Evolutionary conservation across 1,139 yeast genomes (phyloP).

Genomic region (Pichia sp.): DNA sequence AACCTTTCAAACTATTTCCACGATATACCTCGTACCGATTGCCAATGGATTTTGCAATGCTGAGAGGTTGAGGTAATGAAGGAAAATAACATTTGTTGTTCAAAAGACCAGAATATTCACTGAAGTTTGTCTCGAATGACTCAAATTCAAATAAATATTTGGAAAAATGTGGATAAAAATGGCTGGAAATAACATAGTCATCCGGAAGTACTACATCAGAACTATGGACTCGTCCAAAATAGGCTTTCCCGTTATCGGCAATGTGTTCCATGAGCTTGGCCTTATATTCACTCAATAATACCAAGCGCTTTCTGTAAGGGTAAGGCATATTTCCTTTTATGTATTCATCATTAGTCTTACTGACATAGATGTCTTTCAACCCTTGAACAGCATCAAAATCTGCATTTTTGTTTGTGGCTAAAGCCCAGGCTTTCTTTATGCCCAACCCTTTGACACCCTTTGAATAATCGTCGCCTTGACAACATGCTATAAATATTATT

Average conservation of each 20-base stretch:
- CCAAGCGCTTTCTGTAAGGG: constrained; percentile 13
- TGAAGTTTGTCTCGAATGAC: constrained; percentile 13
- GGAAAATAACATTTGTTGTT: constrained; percentile 5
- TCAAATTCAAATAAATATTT: constrained; percentile 16
- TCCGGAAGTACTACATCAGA: constrained; percentile 33
- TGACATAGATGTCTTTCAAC: constrained; percentile 21
- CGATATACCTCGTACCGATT: background rate
- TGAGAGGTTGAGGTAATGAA: constrained; percentile 11
- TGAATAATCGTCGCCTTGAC: constrained; percentile 62
- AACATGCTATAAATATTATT: constrained; percentile 46
- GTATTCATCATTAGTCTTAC: constrained; percentile 8
- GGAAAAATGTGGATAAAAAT: constrained; percentile 34
- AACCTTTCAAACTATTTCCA: constrained; percentile 5
- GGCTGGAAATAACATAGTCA: constrained; percentile 34
- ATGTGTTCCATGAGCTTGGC: constrained; percentile 29
- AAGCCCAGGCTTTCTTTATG: constrained; percentile 38
- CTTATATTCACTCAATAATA: constrained; percentile 30
- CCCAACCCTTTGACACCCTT: constrained; percentile 51
- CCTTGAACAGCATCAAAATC: constrained; percentile 20
- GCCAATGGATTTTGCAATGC: background rate
- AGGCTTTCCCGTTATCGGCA: constrained; percentile 22
- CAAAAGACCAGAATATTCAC: constrained; percentile 1
- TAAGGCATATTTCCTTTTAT: constrained; percentile 18
- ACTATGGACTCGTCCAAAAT: constrained; percentile 35
- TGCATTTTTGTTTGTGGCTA: constrained; percentile 27